Base-by-base conservation (phyloP, 495 filamentous ascomycete species). In the Xylaria scruposa region DNA sequence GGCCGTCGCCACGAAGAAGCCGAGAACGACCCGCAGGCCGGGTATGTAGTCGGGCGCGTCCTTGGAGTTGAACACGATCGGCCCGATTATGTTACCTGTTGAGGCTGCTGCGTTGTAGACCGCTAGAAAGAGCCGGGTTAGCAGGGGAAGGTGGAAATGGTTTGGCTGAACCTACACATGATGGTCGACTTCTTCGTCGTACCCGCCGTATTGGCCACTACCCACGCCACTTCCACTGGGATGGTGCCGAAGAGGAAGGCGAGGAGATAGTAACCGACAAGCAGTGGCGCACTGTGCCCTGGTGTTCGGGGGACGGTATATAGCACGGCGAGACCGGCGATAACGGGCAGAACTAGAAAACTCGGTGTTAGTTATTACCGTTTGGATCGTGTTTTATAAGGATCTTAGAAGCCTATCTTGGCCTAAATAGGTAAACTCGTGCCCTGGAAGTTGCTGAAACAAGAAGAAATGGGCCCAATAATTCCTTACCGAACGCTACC, bases 1-100 rank as follows among this genome's bases (percentile, higher is more conserved):
- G 0, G 82, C 81, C 77, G 91, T 74, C 26, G 84, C 84, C 10
- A 83, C 75, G 73, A 90, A 91, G 33, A 91, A 89, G 0, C 79
- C 89, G 54, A 91, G 72, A 36, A 88, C 88, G 3, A 81, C 82
- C 1, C 82, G 80, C 62, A 91, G 73, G 6, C 89, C 90, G 0
- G 88, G 86, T 7, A 81, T 83, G 70, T 92, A 92, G 66, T 72
- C 80, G 0, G 90, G 90, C 9, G 87, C 88, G 75, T 91, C 88
- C n/a, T 73, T 79, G 0, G 82, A 80, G 58, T 86, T 85, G 74
- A 92, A 92, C 3, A 91, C 87, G 71, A 91, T 84, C 4, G 91
- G 91, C 0, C 91, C 90, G 72, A 93, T 88, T 60, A 92, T 91
- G 69, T 89, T 91, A 7, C 91, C 91, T 3, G 87, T 79, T 26